These are phyloP conservation scores for Licmophora abbreviata DNA, from an alignment of 108 stramenopile genomes.

Conservation along the genomic window DNA sequence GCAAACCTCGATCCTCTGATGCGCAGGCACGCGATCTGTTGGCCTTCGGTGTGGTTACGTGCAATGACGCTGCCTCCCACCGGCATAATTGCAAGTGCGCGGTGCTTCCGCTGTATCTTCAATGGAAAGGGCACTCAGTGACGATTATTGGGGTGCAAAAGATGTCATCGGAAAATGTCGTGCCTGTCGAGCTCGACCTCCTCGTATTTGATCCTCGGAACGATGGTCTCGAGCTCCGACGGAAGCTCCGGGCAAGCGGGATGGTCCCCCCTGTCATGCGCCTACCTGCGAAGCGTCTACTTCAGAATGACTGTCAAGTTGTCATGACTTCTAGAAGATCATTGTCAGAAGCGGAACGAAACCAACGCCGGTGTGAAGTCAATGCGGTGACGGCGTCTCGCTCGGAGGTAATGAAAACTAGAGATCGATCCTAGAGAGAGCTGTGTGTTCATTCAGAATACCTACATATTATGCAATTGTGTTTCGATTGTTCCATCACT, in stretches of 20 bases:
- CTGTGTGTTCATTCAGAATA: too few relatives aligned
- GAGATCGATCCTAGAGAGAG: too few relatives aligned
- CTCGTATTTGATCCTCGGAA: conserved; percentile 59
- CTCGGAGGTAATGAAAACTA: not conserved
- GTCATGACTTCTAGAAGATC: conserved; percentile 4
- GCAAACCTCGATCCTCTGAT: not conserved
- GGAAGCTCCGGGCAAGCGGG: not conserved
- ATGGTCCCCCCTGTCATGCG: conserved; percentile 7
- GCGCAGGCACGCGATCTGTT: not conserved
- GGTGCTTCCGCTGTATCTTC: conserved; percentile 58
- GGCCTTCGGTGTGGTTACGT: not conserved
- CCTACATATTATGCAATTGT: too few relatives aligned
- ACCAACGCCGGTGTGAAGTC: not conserved
- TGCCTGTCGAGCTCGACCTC: conserved; percentile 16
- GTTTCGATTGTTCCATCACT: too few relatives aligned
- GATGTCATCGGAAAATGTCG: not conserved
- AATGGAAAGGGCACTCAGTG: conserved; percentile 86
- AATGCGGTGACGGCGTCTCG: conserved; percentile 10
- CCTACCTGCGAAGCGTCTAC: conserved; percentile 14
- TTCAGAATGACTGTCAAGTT: conserved; percentile 25
- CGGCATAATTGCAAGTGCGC: conserved; percentile 11
- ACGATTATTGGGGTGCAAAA: conserved; percentile 56
- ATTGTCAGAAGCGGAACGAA: not conserved
- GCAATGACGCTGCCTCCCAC: not conserved
- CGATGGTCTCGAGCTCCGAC: conserved; percentile 7